phyloP scores from a whole-genome alignment of 257 asterid genomes.

The Plantago ovata region DNA sequence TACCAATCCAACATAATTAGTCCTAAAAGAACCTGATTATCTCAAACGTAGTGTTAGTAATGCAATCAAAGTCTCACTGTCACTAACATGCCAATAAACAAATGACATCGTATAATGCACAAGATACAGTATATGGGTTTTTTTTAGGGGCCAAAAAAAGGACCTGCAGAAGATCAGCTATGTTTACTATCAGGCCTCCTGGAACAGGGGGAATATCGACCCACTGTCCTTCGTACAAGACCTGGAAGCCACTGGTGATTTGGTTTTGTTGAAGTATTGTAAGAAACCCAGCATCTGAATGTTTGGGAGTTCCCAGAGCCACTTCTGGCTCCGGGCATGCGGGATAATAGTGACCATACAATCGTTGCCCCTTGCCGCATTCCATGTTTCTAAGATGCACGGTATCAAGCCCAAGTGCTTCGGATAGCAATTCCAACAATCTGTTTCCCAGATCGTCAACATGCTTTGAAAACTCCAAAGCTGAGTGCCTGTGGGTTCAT shows the following conservation, averaged over 20 bases:
- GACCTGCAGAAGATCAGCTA: conserved; percentile 26
- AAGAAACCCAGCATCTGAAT: conserved; percentile 21
- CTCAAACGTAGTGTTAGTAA: no score
- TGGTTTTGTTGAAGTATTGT: conserved; percentile 20
- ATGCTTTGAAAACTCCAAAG: conserved; percentile 1
- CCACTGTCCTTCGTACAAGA: conserved; percentile 18
- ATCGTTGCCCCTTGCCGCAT: conserved; percentile 16
- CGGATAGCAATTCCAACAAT: conserved; percentile 16
- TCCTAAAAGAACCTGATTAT: no score
- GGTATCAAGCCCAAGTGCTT: conserved; percentile 18
- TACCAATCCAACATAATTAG: background rate
- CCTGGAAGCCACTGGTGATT: conserved; percentile 12
- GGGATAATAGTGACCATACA: conserved; percentile 20
- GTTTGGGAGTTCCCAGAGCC: conserved; percentile 14
- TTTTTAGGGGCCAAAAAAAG: no score
- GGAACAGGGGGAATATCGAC: conserved; percentile 16
- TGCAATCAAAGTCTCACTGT: no score
- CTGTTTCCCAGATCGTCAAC: conserved; percentile 12
- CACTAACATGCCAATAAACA: no score
- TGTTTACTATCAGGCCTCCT: conserved; percentile 16
- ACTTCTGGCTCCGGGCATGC: conserved; percentile 26
- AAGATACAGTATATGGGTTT: no score
- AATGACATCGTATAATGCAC: no score
- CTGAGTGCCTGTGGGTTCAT: background rate
- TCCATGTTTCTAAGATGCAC: conserved; percentile 17